Evolutionary conservation across 2,329 filamentous ascomycete species (phyloP).

Genomic region (Paraphaeosphaeria minitans): DNA sequence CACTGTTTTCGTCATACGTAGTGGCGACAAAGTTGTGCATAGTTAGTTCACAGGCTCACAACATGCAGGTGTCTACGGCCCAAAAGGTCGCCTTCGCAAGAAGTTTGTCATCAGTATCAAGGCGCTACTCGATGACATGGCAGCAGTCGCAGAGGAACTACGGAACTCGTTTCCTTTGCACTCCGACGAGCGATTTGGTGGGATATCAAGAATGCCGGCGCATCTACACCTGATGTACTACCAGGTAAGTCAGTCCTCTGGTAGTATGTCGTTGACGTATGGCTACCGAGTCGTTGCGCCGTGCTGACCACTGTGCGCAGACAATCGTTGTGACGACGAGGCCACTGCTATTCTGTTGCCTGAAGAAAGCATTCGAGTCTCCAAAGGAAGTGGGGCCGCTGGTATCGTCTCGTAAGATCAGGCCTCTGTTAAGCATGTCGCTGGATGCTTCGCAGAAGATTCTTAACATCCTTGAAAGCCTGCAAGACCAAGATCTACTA

Average conservation of each 20-base stretch:
- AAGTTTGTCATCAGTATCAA: conserved; percentile 45
- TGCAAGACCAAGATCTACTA: conserved; percentile 55
- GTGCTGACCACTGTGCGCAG: conserved; percentile 22
- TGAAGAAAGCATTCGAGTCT: conserved; percentile 44
- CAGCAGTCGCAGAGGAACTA: conserved; percentile 49
- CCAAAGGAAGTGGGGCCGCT: conserved; percentile 37
- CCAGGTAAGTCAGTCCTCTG: conserved; percentile 36
- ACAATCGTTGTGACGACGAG: conserved; percentile 50
- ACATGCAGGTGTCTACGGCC: conserved; percentile 50
- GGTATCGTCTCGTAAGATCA: conserved; percentile 46
- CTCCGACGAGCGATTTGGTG: conserved; percentile 43
- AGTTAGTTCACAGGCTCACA: not conserved
- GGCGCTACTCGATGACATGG: conserved; percentile 46
- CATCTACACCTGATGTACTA: conserved; percentile 46
- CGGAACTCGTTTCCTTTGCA: conserved; percentile 46
- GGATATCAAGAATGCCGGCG: conserved; percentile 51
- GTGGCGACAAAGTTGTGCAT: not conserved
- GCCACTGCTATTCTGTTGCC: conserved; percentile 52
- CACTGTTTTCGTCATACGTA: not conserved
- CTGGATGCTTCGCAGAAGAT: conserved; percentile 53
- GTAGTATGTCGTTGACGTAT: too few species aligned
- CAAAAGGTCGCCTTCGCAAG: conserved; percentile 54
- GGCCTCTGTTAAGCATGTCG: conserved; percentile 49
- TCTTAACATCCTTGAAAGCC: conserved; percentile 49
- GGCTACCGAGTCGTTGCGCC: not conserved